Conservation (phyloP, 108 stramenopile genomes). For the Cyclotella sp. region DNA sequence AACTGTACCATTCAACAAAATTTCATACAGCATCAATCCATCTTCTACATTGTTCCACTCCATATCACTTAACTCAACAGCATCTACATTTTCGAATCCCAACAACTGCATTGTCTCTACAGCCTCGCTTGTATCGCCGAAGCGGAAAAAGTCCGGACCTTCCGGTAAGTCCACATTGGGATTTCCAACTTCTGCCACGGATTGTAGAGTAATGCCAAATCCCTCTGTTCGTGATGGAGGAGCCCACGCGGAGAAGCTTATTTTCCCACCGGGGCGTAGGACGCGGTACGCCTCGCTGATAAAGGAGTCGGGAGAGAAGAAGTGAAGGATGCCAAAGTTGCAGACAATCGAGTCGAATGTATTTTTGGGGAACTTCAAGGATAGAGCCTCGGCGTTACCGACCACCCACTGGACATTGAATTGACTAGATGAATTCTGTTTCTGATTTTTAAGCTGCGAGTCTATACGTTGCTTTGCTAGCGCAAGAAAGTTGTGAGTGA, state of each 20-base stretch:
- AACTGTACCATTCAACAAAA: conserved; percentile 50
- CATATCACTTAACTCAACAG: conserved; percentile 52
- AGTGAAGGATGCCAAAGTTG: conserved; percentile 57
- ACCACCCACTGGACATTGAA: conserved; percentile 49
- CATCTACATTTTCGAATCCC: conserved; percentile 44
- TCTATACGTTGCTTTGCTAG: conserved; percentile 48
- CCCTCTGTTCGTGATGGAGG: conserved; percentile 47
- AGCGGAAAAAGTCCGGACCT: conserved; percentile 59
- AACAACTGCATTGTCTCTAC: conserved; percentile 23
- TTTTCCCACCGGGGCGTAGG: conserved; percentile 50
- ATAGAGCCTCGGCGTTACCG: conserved; percentile 46
- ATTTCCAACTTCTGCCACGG: conserved; percentile 52
- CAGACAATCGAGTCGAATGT: conserved; percentile 51
- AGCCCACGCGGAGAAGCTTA: conserved; percentile 56
- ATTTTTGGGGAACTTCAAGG: conserved; percentile 40
- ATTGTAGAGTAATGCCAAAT: conserved; percentile 42
- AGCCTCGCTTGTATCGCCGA: conserved; percentile 38
- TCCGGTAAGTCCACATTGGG: conserved; percentile 52
- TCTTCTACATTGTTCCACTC: conserved; percentile 52
- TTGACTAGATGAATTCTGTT: conserved; percentile 11
- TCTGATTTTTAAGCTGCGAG: conserved; percentile 29
- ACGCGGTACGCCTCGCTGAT: conserved; percentile 49
- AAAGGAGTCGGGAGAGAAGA: conserved; percentile 44
- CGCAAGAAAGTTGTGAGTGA: conserved; percentile 50
- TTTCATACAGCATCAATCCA: conserved; percentile 43